Percentiles rank a stretch among this genome's conserved stretches.
phyloP scores from a whole-genome alignment of 768 basidiomycete genomes.

The Boletellus ananiceps region DNA sequence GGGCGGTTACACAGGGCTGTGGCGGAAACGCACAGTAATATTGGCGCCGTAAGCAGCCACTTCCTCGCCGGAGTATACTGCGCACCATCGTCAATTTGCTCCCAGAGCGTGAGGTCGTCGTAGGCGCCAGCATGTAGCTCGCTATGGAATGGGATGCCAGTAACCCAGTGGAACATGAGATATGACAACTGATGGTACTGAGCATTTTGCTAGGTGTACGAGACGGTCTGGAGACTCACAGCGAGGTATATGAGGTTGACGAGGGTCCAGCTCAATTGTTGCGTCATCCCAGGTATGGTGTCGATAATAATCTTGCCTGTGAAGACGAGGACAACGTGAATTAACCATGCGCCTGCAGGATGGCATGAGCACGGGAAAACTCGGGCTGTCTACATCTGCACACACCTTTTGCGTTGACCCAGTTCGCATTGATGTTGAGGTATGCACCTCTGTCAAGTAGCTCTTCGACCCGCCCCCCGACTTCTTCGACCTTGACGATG shows the following conservation, averaged over 20 bases:
- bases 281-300: conserved; percentile 89
- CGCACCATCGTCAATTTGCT: conserved; percentile 97
- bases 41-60: conserved; percentile 88
- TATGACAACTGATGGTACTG: conserved; percentile 68
- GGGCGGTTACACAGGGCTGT: not conserved
- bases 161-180: conserved; percentile 98
- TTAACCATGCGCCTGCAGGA: conserved; percentile 87
- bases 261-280: conserved; percentile 92
- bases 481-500: conserved; percentile 81
- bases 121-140: conserved; percentile 89
- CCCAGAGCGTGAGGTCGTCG: conserved; percentile 97
- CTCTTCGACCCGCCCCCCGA: conserved; percentile 71
- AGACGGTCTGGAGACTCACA: conserved; percentile 42
- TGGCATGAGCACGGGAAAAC: conserved; percentile 1
- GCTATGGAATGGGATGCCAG: conserved; percentile 91
- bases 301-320: conserved; percentile 90
- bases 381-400: conserved; percentile 4
- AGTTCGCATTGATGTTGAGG: conserved; percentile 83
- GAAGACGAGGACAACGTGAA: conserved; percentile 91
- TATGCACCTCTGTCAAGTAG: conserved; percentile 75
- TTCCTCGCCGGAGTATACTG: conserved; percentile 99
- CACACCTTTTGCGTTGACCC: conserved; percentile 90
- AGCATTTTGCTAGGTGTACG: conserved; percentile 1
- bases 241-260: conserved; percentile 88
- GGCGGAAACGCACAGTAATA: conserved; percentile 64